phyloP scores from a whole-genome alignment of 1,284 basidiomycete genomes.

The Phenoliferia sp. region DNA sequence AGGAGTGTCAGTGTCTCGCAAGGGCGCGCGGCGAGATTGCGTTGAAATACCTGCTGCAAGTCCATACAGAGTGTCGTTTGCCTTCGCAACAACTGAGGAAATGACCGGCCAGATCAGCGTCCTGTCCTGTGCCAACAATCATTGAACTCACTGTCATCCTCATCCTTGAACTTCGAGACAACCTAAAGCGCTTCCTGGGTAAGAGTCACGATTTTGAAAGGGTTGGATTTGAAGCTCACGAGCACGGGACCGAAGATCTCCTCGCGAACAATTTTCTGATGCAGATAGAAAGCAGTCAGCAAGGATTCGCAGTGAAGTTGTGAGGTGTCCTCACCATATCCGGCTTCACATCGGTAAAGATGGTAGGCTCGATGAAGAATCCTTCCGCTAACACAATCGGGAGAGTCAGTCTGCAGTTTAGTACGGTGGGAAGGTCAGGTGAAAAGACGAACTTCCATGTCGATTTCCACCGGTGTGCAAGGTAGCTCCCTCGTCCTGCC shows the following conservation, averaged over 20 bases:
- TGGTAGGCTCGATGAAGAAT: slow-evolving; percentile 64
- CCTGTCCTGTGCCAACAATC: background rate
- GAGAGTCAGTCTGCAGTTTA: no score
- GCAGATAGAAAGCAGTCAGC: slow-evolving; percentile 52
- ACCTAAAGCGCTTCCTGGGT: slow-evolving; percentile 32
- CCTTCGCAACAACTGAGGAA: slow-evolving; percentile 55
- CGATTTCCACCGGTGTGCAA: slow-evolving; percentile 71
- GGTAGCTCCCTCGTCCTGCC: slow-evolving; percentile 77
- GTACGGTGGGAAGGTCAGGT: background rate
- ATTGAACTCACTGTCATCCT: slow-evolving; percentile 48
- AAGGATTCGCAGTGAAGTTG: slow-evolving; percentile 19
- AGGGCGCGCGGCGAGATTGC: no score
- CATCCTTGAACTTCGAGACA: slow-evolving; percentile 45
- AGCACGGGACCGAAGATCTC: slow-evolving; percentile 71
- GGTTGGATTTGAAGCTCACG: no score
- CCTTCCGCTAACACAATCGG: no score
- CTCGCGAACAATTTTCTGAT: slow-evolving; percentile 76
- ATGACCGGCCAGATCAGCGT: background rate
- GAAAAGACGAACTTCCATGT: slow-evolving; percentile 48
- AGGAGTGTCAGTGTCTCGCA: no score
- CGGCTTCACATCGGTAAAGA: slow-evolving; percentile 57
- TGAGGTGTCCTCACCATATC: background rate
- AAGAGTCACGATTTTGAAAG: no score
- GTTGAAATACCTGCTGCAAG: slow-evolving; percentile 54
- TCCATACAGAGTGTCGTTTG: slow-evolving; percentile 81